These are phyloP conservation scores for Vicia sativa DNA, from an alignment of 306 rosid genomes.

Conservation along the genomic window DNA sequence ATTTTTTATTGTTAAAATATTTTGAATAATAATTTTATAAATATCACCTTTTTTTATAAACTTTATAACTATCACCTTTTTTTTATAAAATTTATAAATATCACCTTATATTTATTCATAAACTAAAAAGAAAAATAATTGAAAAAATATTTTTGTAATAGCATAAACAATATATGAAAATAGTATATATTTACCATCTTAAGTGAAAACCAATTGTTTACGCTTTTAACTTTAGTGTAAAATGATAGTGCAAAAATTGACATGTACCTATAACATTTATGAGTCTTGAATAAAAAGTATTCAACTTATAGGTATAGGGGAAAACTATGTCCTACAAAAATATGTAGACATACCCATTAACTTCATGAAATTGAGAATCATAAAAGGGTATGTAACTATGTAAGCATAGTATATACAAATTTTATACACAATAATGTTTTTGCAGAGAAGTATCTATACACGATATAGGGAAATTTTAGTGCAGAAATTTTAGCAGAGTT, in stretches of 20 bases:
- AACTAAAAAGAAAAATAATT: background rate
- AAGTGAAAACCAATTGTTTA: background rate
- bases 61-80: background rate
- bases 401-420: background rate
- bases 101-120: background rate
- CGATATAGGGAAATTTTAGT: background rate
- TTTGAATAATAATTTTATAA: background rate
- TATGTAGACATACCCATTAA: background rate
- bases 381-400: background rate
- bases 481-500: no score
- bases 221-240: background rate
- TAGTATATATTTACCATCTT: no score
- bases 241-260: background rate
- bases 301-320: conserved; percentile 9
- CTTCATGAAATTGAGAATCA: background rate
- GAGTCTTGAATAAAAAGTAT: background rate
- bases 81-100: background rate
- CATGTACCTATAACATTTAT: background rate
- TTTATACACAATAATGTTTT: background rate
- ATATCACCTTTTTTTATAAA: no score
- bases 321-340: conserved; percentile 2
- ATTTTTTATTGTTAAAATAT: background rate
- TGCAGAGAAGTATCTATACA: background rate
- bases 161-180: no score
- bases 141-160: no score